Percentiles rank a stretch among this genome's conserved stretches.
Evolutionary conservation across 2,329 filamentous ascomycete genomes (phyloP).

Genomic region (Microascus cirrosus): DNA sequence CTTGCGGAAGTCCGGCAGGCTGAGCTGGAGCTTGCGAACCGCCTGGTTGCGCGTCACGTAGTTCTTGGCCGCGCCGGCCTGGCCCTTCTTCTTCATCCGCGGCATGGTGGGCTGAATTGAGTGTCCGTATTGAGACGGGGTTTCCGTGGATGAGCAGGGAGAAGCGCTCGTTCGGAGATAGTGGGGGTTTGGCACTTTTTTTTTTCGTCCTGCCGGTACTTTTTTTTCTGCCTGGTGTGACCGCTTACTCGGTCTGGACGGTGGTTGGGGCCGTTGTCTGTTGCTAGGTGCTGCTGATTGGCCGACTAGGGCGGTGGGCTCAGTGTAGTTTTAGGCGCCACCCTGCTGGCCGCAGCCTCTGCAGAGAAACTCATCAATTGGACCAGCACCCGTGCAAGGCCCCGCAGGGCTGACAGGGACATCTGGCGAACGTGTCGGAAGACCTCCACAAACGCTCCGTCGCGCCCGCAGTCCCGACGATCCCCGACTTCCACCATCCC

Average conservation of each 20-base stretch:
- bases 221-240: constrained; percentile 9
- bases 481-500: background rate
- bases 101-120: constrained; percentile 37
- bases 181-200: constrained; percentile 12
- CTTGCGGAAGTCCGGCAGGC: constrained; percentile 91
- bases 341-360: background rate
- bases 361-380: background rate
- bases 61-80: constrained; percentile 90
- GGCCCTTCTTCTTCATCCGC: constrained; percentile 85
- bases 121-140: background rate
- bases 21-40: constrained; percentile 95
- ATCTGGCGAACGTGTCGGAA: background rate
- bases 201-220: constrained; percentile 14
- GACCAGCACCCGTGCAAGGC: background rate
- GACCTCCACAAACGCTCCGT: background rate
- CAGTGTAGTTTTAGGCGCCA: background rate
- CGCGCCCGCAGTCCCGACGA: background rate
- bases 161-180: background rate
- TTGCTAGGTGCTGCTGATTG: background rate
- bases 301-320: background rate
- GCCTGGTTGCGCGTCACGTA: constrained; percentile 96
- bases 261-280: background rate
- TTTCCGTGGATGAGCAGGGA: background rate
- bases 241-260: constrained; percentile 4
- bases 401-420: background rate